phyloP scores from a whole-genome alignment of 192 early-diverging fungal species.

The Gorgonomyces haynaldii region DNA sequence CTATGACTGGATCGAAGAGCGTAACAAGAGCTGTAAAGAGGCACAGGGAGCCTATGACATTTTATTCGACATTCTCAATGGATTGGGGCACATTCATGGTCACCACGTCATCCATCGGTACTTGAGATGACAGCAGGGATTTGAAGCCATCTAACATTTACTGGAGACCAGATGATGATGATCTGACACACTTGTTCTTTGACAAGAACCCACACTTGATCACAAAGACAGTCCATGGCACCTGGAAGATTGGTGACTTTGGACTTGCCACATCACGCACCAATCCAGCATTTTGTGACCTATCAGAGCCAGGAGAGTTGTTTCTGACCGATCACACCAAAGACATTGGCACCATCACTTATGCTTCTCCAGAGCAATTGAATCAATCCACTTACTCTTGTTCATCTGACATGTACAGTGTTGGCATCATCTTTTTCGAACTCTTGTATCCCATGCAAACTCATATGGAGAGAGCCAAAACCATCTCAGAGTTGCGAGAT shows the following conservation, averaged over 20 bases:
- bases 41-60: conserved; percentile 20
- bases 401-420: conserved; percentile 78
- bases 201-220: too few species aligned
- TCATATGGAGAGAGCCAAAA: conserved; percentile 76
- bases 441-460: conserved; percentile 80
- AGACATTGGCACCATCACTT: conserved; percentile 69
- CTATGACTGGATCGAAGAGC: conserved; percentile 41
- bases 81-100: conserved; percentile 61
- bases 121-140: conserved; percentile 58
- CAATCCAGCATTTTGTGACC: not conserved
- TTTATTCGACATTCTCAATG: conserved; percentile 65
- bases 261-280: conserved; percentile 61
- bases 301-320: not conserved
- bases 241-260: conserved; percentile 92
- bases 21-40: conserved; percentile 15
- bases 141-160: conserved; percentile 41
- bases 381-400: conserved; percentile 27
- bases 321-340: conserved; percentile 28
- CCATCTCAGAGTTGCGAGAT: conserved; percentile 49
- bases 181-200: conserved; percentile 1
- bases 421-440: conserved; percentile 96
- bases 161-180: conserved; percentile 16
- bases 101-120: conserved; percentile 67
- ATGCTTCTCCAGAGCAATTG: conserved; percentile 81
- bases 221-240: conserved; percentile 17